These are phyloP conservation scores for Neurospora sp. DNA, from an alignment of 2,329 filamentous ascomycete genomes.

Conservation along the genomic window DNA sequence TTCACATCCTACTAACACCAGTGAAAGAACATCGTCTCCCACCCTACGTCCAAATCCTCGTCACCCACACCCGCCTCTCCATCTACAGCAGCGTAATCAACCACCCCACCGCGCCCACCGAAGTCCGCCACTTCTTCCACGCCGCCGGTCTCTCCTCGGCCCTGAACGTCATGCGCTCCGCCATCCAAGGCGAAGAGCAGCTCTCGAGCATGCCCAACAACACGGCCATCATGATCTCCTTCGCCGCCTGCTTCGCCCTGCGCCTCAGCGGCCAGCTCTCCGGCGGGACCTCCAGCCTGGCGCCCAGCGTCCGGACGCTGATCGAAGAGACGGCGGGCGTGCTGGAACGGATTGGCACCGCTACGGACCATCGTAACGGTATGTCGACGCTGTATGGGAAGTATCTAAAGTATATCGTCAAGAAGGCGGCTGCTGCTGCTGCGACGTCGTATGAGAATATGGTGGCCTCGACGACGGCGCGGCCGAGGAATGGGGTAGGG, in stretches of 20 bases:
- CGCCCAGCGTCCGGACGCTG: slow-evolving; percentile 52
- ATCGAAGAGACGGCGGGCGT: slow-evolving; percentile 62
- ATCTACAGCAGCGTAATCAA: slow-evolving; percentile 68
- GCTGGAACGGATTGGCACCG: slow-evolving; percentile 57
- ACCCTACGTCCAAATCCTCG: slow-evolving; percentile 66
- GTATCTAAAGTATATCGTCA: slow-evolving; percentile 35
- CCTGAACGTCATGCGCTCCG: slow-evolving; percentile 64
- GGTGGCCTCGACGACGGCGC: slow-evolving; percentile 12
- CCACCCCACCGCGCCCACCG: slow-evolving; percentile 58
- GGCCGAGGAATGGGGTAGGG: slow-evolving; percentile 6
- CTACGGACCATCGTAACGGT: slow-evolving; percentile 57
- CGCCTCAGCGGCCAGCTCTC: slow-evolving; percentile 50
- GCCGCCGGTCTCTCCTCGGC: slow-evolving; percentile 62
- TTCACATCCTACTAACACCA: background rate
- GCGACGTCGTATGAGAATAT: slow-evolving; percentile 22
- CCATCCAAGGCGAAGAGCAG: slow-evolving; percentile 60
- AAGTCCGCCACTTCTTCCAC: slow-evolving; percentile 64
- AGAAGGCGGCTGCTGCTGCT: slow-evolving; percentile 22
- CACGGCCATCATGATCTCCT: slow-evolving; percentile 70
- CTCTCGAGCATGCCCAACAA: slow-evolving; percentile 72
- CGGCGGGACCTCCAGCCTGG: slow-evolving; percentile 43
- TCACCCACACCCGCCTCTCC: slow-evolving; percentile 64
- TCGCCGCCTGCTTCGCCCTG: slow-evolving; percentile 61
- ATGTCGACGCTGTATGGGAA: slow-evolving; percentile 45
- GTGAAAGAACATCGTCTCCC: slow-evolving; percentile 44